These are phyloP conservation scores for Phaeosphaeriaceae sp. DNA, from an alignment of 2,329 filamentous ascomycete species.

Conservation along the genomic window DNA sequence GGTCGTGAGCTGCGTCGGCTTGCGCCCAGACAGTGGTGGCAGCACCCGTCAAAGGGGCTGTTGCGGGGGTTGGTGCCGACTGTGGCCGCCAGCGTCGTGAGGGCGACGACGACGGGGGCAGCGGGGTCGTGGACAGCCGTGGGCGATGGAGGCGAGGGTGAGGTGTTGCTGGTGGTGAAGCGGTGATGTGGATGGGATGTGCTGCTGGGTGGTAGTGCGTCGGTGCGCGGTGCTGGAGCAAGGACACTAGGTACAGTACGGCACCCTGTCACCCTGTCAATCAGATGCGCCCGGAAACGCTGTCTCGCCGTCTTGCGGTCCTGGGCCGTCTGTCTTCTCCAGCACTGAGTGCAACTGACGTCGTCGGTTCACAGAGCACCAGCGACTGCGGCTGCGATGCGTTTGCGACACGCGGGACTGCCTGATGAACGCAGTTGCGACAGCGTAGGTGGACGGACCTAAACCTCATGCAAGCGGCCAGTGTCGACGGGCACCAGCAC, in stretches of 20 bases:
- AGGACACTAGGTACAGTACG: too few species aligned
- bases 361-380: neutral
- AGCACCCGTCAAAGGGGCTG: conserved; percentile 22
- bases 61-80: conserved; percentile 12
- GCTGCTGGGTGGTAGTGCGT: neutral
- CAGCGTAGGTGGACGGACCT: neutral
- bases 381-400: neutral
- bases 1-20: too few species aligned
- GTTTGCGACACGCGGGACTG: neutral
- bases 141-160: conserved; percentile 8
- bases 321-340: neutral
- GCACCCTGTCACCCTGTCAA: neutral
- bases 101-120: neutral
- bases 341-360: neutral
- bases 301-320: neutral
- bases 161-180: conserved; percentile 3
- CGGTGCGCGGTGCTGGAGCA: neutral
- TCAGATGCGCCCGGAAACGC: neutral
- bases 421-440: too few species aligned
- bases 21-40: conserved; percentile 11
- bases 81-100: conserved; percentile 16
- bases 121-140: conserved; percentile 7
- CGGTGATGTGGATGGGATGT: neutral
- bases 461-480: conserved; percentile 2
- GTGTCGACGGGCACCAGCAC: conserved; percentile 8